phyloP scores from a whole-genome alignment of 306 rosid species.

The Comarum palustre region DNA sequence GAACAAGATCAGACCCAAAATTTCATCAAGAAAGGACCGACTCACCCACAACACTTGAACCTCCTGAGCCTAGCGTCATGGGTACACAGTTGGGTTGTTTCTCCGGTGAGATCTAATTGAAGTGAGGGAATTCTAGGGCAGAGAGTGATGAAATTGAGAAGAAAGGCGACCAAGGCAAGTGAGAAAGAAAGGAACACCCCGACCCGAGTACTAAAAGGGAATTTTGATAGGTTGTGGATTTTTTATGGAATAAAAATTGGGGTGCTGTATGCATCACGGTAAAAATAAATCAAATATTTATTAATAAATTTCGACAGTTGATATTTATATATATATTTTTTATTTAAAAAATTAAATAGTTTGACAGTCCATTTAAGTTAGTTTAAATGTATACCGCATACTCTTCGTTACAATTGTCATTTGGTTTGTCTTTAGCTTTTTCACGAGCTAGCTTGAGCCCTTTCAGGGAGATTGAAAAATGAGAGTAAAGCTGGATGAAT shows the following conservation, averaged over 20 bases:
- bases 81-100: constrained; percentile 31
- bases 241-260: constrained; percentile 8
- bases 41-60: constrained; percentile 98
- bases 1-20: constrained; percentile 8
- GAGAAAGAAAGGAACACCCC: constrained; percentile 5
- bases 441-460: too few species aligned
- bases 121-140: constrained; percentile 20
- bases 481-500: too few species aligned
- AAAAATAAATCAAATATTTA: too few species aligned
- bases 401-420: too few species aligned
- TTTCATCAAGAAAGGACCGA: background rate
- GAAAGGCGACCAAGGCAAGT: constrained; percentile 32
- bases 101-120: constrained; percentile 59
- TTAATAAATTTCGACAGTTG: too few species aligned
- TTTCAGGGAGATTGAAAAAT: too few species aligned
- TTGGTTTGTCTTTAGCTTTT: too few species aligned
- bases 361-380: too few species aligned
- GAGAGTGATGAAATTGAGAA: constrained; percentile 21
- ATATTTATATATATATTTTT: too few species aligned
- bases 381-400: too few species aligned
- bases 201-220: constrained; percentile 12
- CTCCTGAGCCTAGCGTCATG: constrained; percentile 99
- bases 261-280: background rate
- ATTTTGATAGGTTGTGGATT: constrained; percentile 25
- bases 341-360: too few species aligned